Base-by-base conservation (phyloP, 139 green algal genomes). In the Pedinophyceae sp. region DNA sequence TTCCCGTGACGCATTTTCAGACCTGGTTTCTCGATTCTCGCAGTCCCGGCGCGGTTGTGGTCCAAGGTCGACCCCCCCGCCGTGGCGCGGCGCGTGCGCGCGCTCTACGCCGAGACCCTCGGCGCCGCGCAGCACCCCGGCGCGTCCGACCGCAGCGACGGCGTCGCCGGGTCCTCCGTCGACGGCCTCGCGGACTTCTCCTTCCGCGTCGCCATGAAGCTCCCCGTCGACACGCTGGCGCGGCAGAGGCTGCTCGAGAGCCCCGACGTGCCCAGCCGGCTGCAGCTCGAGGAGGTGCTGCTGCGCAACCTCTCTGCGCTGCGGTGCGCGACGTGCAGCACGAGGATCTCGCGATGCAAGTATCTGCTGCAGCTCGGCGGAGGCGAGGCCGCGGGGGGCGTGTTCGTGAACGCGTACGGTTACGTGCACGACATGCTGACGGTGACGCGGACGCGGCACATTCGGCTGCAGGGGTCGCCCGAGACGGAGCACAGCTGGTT, bases 401-500 rank as follows among this genome's bases (percentile, higher is more conserved):
- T 56, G 6, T 78, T 67, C 30, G 66, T 74, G 20, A 76, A 78
- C 60, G 43, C 47, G 0, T 57, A 73, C 52, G 66, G 63, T 30
- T 67, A 54, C 24, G 62, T 74, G 2, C 66, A 78, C 59, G 69
- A 77, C 62, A 75, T 77, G 29, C 48, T 70, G 27, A 77, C 68
- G 13, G 50, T 77, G 54, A 55, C 51, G 13, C 15, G 25, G 18
- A 7, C 19, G 43, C 43, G 18, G 18, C 5, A n/a, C 6, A 30
- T 55, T 6, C 22, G 34, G 15, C 30, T 59, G 24, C 16, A 46
- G 4, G 73, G 73, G 0, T n/a, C 26, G 3, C 71, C 73, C 6
- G 62, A 76, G 39, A 74, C 67, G 6, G 62, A 62, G 40, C 55
- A 75, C 58, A 65, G 46, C 30, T 81, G 73, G 73, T 81, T 81